Conservation (phyloP, 805 yeast genomes). For the Millerozyma miso region DNA sequence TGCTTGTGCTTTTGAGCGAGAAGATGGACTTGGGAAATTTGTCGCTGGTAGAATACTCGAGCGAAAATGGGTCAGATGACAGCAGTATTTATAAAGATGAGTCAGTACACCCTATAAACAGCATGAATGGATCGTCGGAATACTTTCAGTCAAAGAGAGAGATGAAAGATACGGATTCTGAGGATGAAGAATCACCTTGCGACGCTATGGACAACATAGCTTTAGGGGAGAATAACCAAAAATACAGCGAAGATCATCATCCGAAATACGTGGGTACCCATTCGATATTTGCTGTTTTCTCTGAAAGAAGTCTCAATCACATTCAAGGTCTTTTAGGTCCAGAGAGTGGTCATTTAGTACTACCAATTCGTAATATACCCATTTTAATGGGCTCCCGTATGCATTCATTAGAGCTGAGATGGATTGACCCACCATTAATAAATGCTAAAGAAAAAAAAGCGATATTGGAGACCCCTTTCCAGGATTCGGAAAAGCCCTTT, state of each 20-base stretch:
- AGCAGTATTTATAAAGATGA: neutral
- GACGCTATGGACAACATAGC: neutral
- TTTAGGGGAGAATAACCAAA: neutral
- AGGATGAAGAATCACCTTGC: neutral
- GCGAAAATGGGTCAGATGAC: conserved; percentile 1
- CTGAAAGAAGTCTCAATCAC: conserved; percentile 31
- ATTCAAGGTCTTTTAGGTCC: conserved; percentile 23
- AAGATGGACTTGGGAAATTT: conserved; percentile 12
- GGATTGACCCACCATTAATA: conserved; percentile 29
- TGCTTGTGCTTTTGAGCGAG: conserved; percentile 14
- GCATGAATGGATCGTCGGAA: neutral
- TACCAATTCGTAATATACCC: conserved; percentile 29
- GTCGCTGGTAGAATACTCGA: too few relatives aligned
- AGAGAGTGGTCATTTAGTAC: conserved; percentile 13
- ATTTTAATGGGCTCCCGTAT: conserved; percentile 16
- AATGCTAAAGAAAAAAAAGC: conserved; percentile 15
- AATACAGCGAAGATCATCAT: neutral
- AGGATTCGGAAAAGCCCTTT: conserved; percentile 15
- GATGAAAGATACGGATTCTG: neutral
- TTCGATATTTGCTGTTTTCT: conserved; percentile 31
- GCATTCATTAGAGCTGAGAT: conserved; percentile 15
- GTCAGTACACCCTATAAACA: neutral
- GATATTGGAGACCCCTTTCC: conserved; percentile 23
- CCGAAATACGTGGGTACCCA: conserved; percentile 33
- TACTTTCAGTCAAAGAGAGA: conserved; percentile 2